Base-by-base conservation (phyloP, 345 rosid genomes). In the Bruguiera gymnorhiza region DNA sequence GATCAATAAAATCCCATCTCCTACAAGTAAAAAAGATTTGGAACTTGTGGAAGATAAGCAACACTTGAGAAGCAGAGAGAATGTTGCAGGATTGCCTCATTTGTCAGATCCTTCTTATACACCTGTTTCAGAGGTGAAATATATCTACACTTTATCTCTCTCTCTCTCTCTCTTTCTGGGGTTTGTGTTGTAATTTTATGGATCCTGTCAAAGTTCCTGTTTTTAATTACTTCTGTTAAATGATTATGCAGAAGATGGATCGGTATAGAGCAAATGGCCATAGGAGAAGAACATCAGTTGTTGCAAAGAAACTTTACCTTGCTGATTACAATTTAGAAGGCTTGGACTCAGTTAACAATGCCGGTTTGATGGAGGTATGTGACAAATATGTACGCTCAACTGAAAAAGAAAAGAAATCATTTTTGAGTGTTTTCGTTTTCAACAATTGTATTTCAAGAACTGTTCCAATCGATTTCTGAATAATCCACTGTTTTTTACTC, bases 81-180 rank as follows among this genome's bases (percentile, higher is more conserved):
- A 72, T 46, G 60, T 56, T 46, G 70, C 75, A 27, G 68, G 74
- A 69, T 62, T 82, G 34, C 84, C 81, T 16, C 81, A 73, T 63
- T 57, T 84, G 52, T 79, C 89, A 64, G 86, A 90, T 89, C 96
- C 86, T 27, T 78, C 78, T 46, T 82, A 79, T 4, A 87, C 80
- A 60, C 86, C 85, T 6, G 29, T 74, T 72, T 73, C 89, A 71
- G 83, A 87, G 89, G 95, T 91, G 70, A 69, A 76, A 15, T 20
- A 27, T 54, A 34, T 34, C 10, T 34, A 32, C 36, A 32, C 36
- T 32, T 6, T 32, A 27, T 6, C 36, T 32, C 7, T 32, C 6
- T 34, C 6, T 32, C 6, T 32, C 2, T 21, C 1, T 2, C 50
- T 23, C 32, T 60, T 63, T 39, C 48, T 55, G 65, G 50, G 48